phyloP scores from a whole-genome alignment of 805 yeast species.

The Torulaspora microellipsoides region DNA sequence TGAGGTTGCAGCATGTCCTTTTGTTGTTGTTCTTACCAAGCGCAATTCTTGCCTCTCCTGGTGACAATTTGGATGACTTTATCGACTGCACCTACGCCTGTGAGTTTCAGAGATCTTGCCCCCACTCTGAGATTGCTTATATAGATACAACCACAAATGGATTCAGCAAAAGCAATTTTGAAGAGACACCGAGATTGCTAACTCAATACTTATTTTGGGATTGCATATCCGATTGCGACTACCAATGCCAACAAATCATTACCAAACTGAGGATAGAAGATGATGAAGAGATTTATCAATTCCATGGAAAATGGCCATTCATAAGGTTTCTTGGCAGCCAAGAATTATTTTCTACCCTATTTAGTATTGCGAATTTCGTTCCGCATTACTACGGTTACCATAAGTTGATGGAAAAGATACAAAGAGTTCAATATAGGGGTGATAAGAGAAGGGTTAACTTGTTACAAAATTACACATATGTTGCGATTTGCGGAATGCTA shows the following conservation, averaged over 20 bases:
- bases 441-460: slow-evolving; percentile 11
- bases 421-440: slow-evolving; percentile 10
- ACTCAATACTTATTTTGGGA: slow-evolving; percentile 57
- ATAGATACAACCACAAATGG: slow-evolving; percentile 26
- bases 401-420: slow-evolving; percentile 28
- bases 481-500: slow-evolving; percentile 62
- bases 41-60: slow-evolving; percentile 44
- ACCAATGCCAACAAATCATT: slow-evolving; percentile 79
- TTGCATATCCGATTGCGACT: slow-evolving; percentile 81
- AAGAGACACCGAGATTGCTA: slow-evolving; percentile 36
- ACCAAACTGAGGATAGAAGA: slow-evolving; percentile 48
- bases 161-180: slow-evolving; percentile 20
- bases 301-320: slow-evolving; percentile 99
- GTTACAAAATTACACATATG: slow-evolving; percentile 26
- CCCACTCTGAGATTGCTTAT: slow-evolving; percentile 16
- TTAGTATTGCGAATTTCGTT: slow-evolving; percentile 65
- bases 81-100: slow-evolving; percentile 53
- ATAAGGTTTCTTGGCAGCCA: slow-evolving; percentile 71
- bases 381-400: slow-evolving; percentile 55
- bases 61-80: slow-evolving; percentile 57
- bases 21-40: neutral
- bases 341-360: slow-evolving; percentile 74
- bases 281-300: slow-evolving; percentile 65
- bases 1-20: slow-evolving; percentile 3
- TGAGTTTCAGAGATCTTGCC: slow-evolving; percentile 28